These are phyloP conservation scores for Diaporthe capsici DNA, from an alignment of 2,329 filamentous ascomycete species.

Conservation along the genomic window DNA sequence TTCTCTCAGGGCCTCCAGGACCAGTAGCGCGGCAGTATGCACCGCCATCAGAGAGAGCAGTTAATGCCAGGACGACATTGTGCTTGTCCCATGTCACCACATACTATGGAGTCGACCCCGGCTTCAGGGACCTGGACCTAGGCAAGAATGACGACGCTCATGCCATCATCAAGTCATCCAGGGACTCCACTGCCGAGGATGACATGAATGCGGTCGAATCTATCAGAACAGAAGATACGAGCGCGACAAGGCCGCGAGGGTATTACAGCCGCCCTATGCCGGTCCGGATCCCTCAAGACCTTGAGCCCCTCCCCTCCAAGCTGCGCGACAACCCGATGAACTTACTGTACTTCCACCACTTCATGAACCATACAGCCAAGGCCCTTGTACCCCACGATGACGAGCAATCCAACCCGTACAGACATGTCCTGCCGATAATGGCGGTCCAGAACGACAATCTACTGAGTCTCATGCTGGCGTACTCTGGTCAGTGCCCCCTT, in stretches of 20 bases:
- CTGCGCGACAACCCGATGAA: slow-evolving; percentile 84
- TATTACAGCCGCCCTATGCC: slow-evolving; percentile 80
- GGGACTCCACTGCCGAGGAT: slow-evolving; percentile 25
- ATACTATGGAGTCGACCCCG: slow-evolving; percentile 80
- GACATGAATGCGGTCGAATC: slow-evolving; percentile 9
- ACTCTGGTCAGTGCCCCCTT: slow-evolving; percentile 64
- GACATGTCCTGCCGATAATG: slow-evolving; percentile 69
- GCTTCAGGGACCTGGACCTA: slow-evolving; percentile 77
- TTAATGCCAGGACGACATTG: slow-evolving; percentile 39
- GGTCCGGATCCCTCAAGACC: slow-evolving; percentile 66
- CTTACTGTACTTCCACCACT: slow-evolving; percentile 75
- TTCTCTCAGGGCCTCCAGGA: slow-evolving; percentile 68
- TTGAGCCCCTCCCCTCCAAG: slow-evolving; percentile 63
- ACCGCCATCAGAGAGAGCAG: slow-evolving; percentile 40
- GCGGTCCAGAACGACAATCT: slow-evolving; percentile 79
- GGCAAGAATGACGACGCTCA: slow-evolving; percentile 78
- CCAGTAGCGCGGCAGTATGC: slow-evolving; percentile 43
- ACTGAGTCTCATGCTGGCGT: slow-evolving; percentile 82
- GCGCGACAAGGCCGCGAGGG: slow-evolving; percentile 66
- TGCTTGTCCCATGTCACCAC: slow-evolving; percentile 53
- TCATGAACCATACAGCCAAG: slow-evolving; percentile 85
- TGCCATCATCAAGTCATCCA: slow-evolving; percentile 62
- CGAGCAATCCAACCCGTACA: slow-evolving; percentile 66
- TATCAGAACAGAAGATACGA: not conserved
- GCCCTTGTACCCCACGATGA: slow-evolving; percentile 66